Evolutionary conservation across 176 grass and related monocot genomes (phyloP), one percentile per base, ranked within the genome.

Genomic region (Ensete ventricosum): DNA sequence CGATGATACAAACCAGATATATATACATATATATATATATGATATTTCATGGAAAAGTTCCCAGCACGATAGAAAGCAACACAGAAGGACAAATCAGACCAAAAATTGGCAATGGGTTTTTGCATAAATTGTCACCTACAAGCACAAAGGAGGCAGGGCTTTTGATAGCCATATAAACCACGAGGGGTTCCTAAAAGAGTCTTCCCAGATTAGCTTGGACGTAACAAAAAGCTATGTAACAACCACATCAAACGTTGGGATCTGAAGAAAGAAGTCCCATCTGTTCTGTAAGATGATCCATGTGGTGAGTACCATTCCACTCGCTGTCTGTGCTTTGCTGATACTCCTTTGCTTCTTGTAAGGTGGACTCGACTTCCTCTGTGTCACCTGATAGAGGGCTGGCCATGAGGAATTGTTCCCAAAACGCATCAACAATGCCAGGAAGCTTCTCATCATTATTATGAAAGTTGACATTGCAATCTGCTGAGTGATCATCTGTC

Each of bases 201-300:
- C 34, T 43, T 60, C 53, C 73, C 57, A 76, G 48, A 54, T 59
- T 63, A 51, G 22, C 54, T 66, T 80, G 64, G 60, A 23, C 1
- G 58, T 67, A n/a, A 52, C 22, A 54, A 43, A 1, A 0, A 67
- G 67, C 27, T 20, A 11, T 8, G 12, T 25, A 65, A 19, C 23
- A 10, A 12, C 34, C 24, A 85, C 68, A 66, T 85, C 82, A 91
- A 10, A 51, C 74, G 73, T 54, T 81, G 14, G 76, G 90, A 67
- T 94, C 70, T 8, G 95, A 89, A 16, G 88, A 91, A 29, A 99
- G 91, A 64, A 94, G 83, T 16, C 86, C 91, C 96, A 99, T 95
- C 67, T 99, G 96, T 66, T 95, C 88, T 1, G 96, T 99, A 34
- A 99, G 87, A 55, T 95, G 85, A 53, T 81, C 55, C 76, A 99